Percentiles rank a stretch among this genome's conserved stretches.
Evolutionary conservation across 1,139 yeast genomes (phyloP).

Genomic region (Hansenula sp.): DNA sequence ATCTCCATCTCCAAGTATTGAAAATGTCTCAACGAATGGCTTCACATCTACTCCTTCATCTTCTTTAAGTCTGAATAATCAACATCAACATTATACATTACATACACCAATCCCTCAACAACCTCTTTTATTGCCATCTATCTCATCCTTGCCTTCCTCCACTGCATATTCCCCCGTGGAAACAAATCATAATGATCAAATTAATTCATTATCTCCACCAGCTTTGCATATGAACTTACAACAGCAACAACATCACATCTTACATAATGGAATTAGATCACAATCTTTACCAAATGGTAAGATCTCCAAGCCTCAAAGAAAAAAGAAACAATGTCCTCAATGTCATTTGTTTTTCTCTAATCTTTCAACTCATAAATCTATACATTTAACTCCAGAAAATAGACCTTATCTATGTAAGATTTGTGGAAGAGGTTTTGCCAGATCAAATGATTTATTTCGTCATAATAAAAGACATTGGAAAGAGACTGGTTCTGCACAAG

Average conservation of each 20-base stretch:
- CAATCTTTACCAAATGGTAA: constrained; percentile 7
- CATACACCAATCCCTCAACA: constrained; percentile 2
- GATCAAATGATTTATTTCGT: constrained; percentile 81
- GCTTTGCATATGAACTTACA: constrained; percentile 5
- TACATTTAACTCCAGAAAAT: constrained; percentile 69
- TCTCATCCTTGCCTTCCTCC: constrained; percentile 1
- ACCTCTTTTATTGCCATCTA: constrained; percentile 1
- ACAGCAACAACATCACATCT: constrained; percentile 6
- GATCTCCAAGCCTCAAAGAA: constrained; percentile 43
- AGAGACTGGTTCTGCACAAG: constrained; percentile 32
- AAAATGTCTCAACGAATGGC: not conserved
- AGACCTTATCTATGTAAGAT: constrained; percentile 77
- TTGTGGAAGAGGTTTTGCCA: constrained; percentile 81
- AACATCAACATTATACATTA: not conserved
- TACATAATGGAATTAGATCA: not conserved
- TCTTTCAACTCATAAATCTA: constrained; percentile 80
- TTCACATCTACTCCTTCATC: not conserved
- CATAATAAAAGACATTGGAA: constrained; percentile 85
- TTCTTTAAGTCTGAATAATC: not conserved
- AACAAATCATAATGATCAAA: not conserved
- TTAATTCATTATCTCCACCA: not conserved
- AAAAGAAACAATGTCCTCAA: constrained; percentile 81
- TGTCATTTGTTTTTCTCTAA: constrained; percentile 76
- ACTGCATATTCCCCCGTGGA: constrained; percentile 7
- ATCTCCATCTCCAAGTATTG: not conserved